Conservation (phyloP, 116 monocot species). For the Thalassia testudinum region DNA sequence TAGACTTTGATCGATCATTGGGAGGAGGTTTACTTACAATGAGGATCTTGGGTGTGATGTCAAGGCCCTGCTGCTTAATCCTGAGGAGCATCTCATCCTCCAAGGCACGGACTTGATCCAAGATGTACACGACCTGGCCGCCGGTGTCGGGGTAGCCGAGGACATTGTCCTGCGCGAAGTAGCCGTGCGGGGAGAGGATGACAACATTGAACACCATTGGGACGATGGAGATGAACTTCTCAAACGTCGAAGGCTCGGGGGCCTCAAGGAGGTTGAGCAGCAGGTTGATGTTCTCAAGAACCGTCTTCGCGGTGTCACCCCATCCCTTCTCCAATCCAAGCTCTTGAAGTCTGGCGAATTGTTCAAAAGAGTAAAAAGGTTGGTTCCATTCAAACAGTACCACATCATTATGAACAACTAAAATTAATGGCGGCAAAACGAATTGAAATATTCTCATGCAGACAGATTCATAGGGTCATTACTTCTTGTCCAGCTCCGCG, state of each 20-base stretch:
- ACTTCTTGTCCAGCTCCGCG: slow-evolving; percentile 40
- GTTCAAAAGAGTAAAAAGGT: too few species aligned
- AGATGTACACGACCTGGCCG: slow-evolving; percentile 83
- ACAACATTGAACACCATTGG: slow-evolving; percentile 77
- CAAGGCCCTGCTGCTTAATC: slow-evolving; percentile 75
- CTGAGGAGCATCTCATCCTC: slow-evolving; percentile 80
- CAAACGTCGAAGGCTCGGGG: slow-evolving; percentile 62
- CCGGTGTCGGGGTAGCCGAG: slow-evolving; percentile 84
- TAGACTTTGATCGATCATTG: too few species aligned
- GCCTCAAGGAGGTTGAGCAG: slow-evolving; percentile 79
- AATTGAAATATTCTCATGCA: too few species aligned
- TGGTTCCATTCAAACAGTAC: too few species aligned
- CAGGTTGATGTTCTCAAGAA: slow-evolving; percentile 36
- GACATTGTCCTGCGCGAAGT: slow-evolving; percentile 82
- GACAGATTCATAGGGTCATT: too few species aligned
- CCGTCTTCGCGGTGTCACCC: slow-evolving; percentile 48
- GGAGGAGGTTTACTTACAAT: slow-evolving; percentile 50
- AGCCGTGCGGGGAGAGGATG: slow-evolving; percentile 79
- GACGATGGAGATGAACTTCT: slow-evolving; percentile 55
- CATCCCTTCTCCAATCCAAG: slow-evolving; percentile 79
- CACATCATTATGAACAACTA: too few species aligned
- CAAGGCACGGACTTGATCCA: slow-evolving; percentile 87
- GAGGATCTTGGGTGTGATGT: slow-evolving; percentile 49
- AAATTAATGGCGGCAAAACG: too few species aligned
- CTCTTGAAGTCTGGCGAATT: slow-evolving; percentile 59